Conservation (phyloP, 2,329 filamentous ascomycete species). For the Sclerotinia nivalis region DNA sequence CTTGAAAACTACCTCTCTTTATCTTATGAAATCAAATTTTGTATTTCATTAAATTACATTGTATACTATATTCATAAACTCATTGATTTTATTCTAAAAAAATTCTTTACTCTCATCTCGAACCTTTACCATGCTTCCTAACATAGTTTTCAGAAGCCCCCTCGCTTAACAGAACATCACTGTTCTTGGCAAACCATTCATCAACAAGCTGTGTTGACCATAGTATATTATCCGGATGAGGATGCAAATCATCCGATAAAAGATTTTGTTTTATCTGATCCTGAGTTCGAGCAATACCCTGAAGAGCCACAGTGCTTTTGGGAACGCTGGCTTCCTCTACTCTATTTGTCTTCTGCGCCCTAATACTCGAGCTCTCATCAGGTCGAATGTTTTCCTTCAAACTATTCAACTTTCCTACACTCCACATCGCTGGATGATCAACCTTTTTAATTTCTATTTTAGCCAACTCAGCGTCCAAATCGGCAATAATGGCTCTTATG, state of each 20-base stretch:
- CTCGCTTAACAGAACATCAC: neutral
- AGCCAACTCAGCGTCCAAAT: neutral
- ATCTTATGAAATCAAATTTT: too few relatives aligned
- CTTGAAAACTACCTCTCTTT: too few relatives aligned
- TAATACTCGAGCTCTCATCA: constrained; percentile 5
- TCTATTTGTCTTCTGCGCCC: neutral
- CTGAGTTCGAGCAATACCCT: neutral
- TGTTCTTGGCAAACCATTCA: neutral
- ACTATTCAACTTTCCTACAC: neutral
- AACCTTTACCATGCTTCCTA: neutral
- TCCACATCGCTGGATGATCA: neutral
- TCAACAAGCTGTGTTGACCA: neutral
- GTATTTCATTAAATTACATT: neutral
- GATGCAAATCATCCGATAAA: neutral
- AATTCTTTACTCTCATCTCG: neutral
- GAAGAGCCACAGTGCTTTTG: neutral
- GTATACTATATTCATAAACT: neutral
- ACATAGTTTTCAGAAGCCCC: neutral
- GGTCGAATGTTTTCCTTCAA: neutral
- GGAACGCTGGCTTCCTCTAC: neutral
- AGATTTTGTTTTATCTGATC: too few relatives aligned
- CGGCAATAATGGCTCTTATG: neutral
- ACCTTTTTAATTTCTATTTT: neutral
- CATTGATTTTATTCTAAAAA: neutral
- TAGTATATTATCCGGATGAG: neutral